Evolutionary conservation across 371 early-diverging fungal genomes (phyloP).

Genomic region (Saksenaea vasiformis): DNA sequence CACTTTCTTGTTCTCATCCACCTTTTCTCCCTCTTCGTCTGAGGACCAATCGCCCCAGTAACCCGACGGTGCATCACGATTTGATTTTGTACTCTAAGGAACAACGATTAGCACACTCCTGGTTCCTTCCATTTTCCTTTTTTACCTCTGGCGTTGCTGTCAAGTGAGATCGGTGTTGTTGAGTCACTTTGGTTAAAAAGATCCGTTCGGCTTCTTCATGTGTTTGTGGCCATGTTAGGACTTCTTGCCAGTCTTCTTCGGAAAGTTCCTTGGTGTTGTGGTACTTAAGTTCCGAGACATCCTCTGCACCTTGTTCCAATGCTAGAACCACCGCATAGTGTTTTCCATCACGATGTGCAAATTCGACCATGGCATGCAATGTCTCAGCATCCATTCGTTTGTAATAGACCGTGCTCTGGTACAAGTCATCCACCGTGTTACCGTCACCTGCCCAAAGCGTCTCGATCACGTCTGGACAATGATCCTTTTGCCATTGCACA

Average conservation of each 20-base stretch:
- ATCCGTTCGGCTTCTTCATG: conserved; percentile 43
- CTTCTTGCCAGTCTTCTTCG: conserved; percentile 41
- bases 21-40: conserved; percentile 28
- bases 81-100: conserved; percentile 5
- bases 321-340: conserved; percentile 40
- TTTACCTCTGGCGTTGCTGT: conserved; percentile 26
- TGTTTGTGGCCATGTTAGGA: conserved; percentile 34
- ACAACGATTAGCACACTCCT: not conserved
- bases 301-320: conserved; percentile 30
- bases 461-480: conserved; percentile 36
- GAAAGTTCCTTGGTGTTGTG: conserved; percentile 44
- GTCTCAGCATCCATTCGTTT: conserved; percentile 49
- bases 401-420: conserved; percentile 43
- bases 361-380: conserved; percentile 39
- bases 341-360: conserved; percentile 24
- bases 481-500: conserved; percentile 48
- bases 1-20: conserved; percentile 9
- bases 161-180: conserved; percentile 9
- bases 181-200: conserved; percentile 35
- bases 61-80: conserved; percentile 38
- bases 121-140: not conserved
- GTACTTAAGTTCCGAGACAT: conserved; percentile 44
- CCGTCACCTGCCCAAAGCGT: conserved; percentile 23
- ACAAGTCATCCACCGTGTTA: conserved; percentile 22
- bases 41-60: conserved; percentile 57